These are phyloP conservation scores for Nitzschia palea DNA, from an alignment of 108 stramenopile species.

Conservation along the genomic window DNA sequence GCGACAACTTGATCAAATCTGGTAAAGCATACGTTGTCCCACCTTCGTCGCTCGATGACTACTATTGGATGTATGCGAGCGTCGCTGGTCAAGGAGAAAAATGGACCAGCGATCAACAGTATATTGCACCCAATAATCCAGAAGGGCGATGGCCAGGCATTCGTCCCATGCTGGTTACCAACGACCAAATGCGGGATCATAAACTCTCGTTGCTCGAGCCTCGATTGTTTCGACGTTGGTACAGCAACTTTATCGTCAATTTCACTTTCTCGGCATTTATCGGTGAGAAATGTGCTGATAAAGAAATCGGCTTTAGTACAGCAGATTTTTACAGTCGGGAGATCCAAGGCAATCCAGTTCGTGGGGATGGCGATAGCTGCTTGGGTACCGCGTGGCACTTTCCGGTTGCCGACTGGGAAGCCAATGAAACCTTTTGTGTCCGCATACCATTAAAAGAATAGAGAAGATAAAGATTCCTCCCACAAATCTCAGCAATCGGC, in stretches of 20 bases:
- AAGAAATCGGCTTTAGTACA: constrained; percentile 67
- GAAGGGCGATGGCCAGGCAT: constrained; percentile 74
- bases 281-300: constrained; percentile 50
- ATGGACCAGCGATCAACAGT: constrained; percentile 33
- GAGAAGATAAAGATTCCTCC: background rate
- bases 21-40: constrained; percentile 64
- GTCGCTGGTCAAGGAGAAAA: constrained; percentile 53
- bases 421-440: constrained; percentile 69
- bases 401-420: constrained; percentile 80
- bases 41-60: constrained; percentile 72
- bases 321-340: constrained; percentile 88
- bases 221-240: constrained; percentile 81
- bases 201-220: constrained; percentile 77
- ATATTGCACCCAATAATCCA: constrained; percentile 47
- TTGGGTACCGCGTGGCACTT: constrained; percentile 76
- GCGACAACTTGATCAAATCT: constrained; percentile 20
- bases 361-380: background rate
- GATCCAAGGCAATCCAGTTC: constrained; percentile 66
- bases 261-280: constrained; percentile 82
- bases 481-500: background rate
- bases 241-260: constrained; percentile 77
- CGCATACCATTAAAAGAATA: constrained; percentile 42
- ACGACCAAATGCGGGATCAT: constrained; percentile 89
- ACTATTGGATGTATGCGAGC: constrained; percentile 87
- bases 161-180: constrained; percentile 77